These are phyloP conservation scores for Cercospora sp. DNA, from an alignment of 2,329 filamentous ascomycete species.

Conservation along the genomic window DNA sequence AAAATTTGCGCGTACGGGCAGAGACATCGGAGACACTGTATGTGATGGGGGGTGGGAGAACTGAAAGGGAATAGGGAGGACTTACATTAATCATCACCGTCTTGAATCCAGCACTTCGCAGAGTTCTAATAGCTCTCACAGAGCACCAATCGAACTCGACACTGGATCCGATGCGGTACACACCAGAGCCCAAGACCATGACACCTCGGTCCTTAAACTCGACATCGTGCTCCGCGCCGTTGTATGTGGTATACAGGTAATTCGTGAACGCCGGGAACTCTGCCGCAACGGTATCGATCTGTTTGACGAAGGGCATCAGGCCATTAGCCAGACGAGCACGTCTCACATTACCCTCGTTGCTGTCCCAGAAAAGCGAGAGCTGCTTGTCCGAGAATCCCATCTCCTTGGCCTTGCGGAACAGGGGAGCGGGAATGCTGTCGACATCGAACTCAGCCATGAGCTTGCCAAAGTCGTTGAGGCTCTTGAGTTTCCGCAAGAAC, in stretches of 20 bases:
- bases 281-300: slow-evolving; percentile 96
- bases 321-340: slow-evolving; percentile 80
- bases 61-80: too few species aligned
- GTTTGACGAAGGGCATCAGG: slow-evolving; percentile 88
- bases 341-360: slow-evolving; percentile 88
- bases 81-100: slow-evolving; percentile 53
- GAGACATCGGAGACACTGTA: neutral
- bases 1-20: neutral
- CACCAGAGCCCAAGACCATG: slow-evolving; percentile 94
- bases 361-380: slow-evolving; percentile 89
- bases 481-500: slow-evolving; percentile 92
- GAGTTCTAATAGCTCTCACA: slow-evolving; percentile 86
- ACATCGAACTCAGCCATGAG: slow-evolving; percentile 70
- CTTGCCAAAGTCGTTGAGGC: slow-evolving; percentile 84
- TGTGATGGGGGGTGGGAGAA: too few species aligned
- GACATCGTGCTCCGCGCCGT: slow-evolving; percentile 82
- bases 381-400: slow-evolving; percentile 94
- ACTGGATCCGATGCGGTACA: slow-evolving; percentile 95
- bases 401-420: slow-evolving; percentile 83
- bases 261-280: slow-evolving; percentile 95
- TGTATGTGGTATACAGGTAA: slow-evolving; percentile 96
- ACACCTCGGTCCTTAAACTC: slow-evolving; percentile 84
- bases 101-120: slow-evolving; percentile 81
- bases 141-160: slow-evolving; percentile 99
- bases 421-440: slow-evolving; percentile 60